Conservation (phyloP, 495 filamentous ascomycete species). For the Aspergillus egyptiacus region DNA sequence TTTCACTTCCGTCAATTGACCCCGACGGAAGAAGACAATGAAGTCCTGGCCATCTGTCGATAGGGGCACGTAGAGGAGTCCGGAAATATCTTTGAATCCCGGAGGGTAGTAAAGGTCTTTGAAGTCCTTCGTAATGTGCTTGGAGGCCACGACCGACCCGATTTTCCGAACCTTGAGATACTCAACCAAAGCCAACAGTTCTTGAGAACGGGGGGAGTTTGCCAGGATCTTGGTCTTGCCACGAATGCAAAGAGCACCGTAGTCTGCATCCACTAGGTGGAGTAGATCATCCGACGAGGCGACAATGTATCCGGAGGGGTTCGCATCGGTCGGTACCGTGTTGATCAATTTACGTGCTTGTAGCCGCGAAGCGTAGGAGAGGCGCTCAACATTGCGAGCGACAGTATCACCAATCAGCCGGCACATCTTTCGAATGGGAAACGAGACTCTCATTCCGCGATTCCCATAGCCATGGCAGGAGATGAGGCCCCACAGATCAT, state of each 20-base stretch:
- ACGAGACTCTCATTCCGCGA: constrained; percentile 80
- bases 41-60: constrained; percentile 75
- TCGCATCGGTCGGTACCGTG: constrained; percentile 65
- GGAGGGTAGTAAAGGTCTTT: constrained; percentile 75
- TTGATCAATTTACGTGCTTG: constrained; percentile 48
- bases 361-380: constrained; percentile 79
- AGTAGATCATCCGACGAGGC: constrained; percentile 85
- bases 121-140: constrained; percentile 74
- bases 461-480: constrained; percentile 82
- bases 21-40: constrained; percentile 84
- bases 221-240: constrained; percentile 88
- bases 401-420: constrained; percentile 83
- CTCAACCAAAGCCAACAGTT: constrained; percentile 79
- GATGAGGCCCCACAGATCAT: constrained; percentile 84
- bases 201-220: constrained; percentile 67
- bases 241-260: constrained; percentile 76
- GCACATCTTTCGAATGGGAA: constrained; percentile 91
- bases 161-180: constrained; percentile 74
- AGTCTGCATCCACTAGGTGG: constrained; percentile 83
- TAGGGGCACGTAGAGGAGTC: constrained; percentile 77
- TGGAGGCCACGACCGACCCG: constrained; percentile 70
- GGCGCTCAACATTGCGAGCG: constrained; percentile 81
- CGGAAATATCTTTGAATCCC: constrained; percentile 74
- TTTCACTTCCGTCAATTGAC: constrained; percentile 71
- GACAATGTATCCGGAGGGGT: constrained; percentile 88